These are phyloP conservation scores for Jackrogersella minutella DNA, from an alignment of 495 filamentous ascomycete species.

Conservation along the genomic window DNA sequence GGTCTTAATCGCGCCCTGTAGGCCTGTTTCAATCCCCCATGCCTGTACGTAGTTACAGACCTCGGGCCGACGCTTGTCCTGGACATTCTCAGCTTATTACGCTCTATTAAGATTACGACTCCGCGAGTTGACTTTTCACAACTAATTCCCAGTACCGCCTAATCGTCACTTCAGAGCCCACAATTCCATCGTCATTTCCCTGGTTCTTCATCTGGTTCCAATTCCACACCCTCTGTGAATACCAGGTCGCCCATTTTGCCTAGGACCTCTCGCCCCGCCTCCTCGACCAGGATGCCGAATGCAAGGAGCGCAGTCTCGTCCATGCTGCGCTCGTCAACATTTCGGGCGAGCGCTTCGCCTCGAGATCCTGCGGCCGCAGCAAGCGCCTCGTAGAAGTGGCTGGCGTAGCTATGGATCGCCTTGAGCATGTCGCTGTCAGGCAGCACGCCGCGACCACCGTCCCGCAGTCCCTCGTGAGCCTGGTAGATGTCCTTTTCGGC, in stretches of 20 bases:
- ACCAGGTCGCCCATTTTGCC: conserved; percentile 78
- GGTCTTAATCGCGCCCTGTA: neutral
- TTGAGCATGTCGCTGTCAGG: conserved; percentile 80
- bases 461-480: conserved; percentile 58
- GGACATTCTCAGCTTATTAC: conserved; percentile 13
- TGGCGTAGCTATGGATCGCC: conserved; percentile 74
- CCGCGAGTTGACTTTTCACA: conserved; percentile 8
- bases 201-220: conserved; percentile 19
- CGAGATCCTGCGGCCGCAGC: conserved; percentile 34
- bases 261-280: conserved; percentile 68
- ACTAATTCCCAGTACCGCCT: conserved; percentile 10
- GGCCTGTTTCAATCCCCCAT: neutral
- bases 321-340: conserved; percentile 69
- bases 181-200: conserved; percentile 27
- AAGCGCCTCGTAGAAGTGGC: conserved; percentile 70
- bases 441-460: conserved; percentile 53
- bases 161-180: conserved; percentile 25
- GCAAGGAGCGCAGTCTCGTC: conserved; percentile 87
- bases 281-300: conserved; percentile 83
- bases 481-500: conserved; percentile 76
- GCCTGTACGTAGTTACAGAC: neutral
- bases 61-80: conserved; percentile 2
- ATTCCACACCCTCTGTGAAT: conserved; percentile 69
- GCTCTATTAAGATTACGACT: conserved; percentile 26
- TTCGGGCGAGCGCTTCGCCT: conserved; percentile 40